Base-by-base conservation (phyloP, 257 asterid species). In the Gentiana straminea region DNA sequence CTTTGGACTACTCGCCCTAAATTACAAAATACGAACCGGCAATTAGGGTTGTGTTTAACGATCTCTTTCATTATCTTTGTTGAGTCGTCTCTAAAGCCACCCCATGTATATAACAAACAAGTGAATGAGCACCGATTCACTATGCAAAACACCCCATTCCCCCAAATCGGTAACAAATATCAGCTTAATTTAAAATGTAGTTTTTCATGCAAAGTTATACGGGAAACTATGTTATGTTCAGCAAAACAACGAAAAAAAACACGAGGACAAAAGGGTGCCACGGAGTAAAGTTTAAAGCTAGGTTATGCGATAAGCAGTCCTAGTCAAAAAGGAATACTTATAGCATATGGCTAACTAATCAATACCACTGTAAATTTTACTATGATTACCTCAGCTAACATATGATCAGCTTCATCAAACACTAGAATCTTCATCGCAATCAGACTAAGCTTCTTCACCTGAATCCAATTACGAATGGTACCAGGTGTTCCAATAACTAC, bases 401-500 rank as follows among this genome's bases (percentile, higher is more conserved):
- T 91, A 73, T 86, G 96, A 75, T 91, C 98, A 11, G 96, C 98
- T 78, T 91, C 98, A 55, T 91, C 98, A 79, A 82, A 86, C 55
- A 91, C 98, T 1, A 87, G 92, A 74, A 91, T 82, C 75, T 84
- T 87, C 95, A 87, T 73, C 39, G 59, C 79, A 68, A 76, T 75
- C 87, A 80, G 51, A 64, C 96, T 84, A 48, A 91, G 77, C 55
- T 91, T 91, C 79, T 38, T 87, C 13, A 77, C 80, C 4, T 67
- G 8, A 38, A 84, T 64, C 94, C 94, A 81, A 67, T 77, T 84
- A 45, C 62, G 60, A 54, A 91, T 79, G 11, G 98, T 91, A 49
- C 98, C 98, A 66, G 98, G 98, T 56, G 98, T 91, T 65, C 98
- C 98, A 64, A 87, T 91, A 52, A 91, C 70, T 35, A 91, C 87